Evolutionary conservation across 345 rosid species (phyloP).

Genomic region (Eutrema yunnanense): DNA sequence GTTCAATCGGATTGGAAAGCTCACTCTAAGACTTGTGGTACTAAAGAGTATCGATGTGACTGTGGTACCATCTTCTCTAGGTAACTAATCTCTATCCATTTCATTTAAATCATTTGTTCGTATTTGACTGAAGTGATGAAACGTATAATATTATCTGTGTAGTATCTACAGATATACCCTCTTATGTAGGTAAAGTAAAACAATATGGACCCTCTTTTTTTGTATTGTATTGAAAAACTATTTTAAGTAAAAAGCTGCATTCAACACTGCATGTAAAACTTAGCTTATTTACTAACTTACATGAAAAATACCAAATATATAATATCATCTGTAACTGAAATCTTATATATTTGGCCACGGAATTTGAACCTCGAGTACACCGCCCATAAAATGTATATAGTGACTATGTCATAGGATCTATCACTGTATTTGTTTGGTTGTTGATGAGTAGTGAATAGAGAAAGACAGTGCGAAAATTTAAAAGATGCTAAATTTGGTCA

Average conservation of each 20-base stretch:
- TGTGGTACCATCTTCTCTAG: conserved; percentile 89
- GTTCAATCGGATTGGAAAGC: conserved; percentile 93
- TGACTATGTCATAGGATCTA: conserved; percentile 28
- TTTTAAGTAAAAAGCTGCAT: conserved; percentile 16
- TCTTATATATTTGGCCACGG: conserved; percentile 8
- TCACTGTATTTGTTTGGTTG: conserved; percentile 31
- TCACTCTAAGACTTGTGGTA: conserved; percentile 84
- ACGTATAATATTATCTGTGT: conserved; percentile 14
- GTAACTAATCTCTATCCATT: conserved; percentile 37
- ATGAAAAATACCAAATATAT: conserved; percentile 20
- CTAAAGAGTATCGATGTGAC: conserved; percentile 77
- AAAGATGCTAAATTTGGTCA: conserved; percentile 37
- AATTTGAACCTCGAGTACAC: conserved; percentile 33
- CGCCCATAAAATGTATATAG: conserved; percentile 31
- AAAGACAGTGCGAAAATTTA: conserved; percentile 21
- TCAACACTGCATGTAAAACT: conserved; percentile 22
- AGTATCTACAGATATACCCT: conserved; percentile 18
- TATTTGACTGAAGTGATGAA: conserved; percentile 17
- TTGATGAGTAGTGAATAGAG: conserved; percentile 29
- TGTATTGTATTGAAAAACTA: conserved; percentile 9
- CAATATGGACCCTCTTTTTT: conserved; percentile 18
- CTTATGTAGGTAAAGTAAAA: conserved; percentile 26
- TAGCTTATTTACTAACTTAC: conserved; percentile 11
- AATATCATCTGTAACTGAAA: conserved; percentile 19
- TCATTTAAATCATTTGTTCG: conserved; percentile 24